Evolutionary conservation across 345 rosid genomes (phyloP), one percentile per base, ranked within the genome.

Genomic region (Eutrema yunnanense): DNA sequence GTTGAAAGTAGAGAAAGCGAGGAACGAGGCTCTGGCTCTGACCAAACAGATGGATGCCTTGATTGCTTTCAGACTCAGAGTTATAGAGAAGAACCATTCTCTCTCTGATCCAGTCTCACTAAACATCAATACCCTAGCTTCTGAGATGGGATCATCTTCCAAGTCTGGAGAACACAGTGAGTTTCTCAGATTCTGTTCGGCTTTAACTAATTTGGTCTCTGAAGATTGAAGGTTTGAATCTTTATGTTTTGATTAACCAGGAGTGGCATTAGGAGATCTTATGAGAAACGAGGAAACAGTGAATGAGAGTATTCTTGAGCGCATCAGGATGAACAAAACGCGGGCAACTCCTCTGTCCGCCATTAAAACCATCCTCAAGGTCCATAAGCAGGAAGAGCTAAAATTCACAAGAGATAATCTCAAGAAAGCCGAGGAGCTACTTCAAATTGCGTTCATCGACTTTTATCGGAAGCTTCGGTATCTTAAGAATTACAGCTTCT

Each of bases 41-140:
- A 4, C 13, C n/a, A 78, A 63, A 57, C 81, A 78, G 41, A 78
- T 78, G 78, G 81, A 78, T 33, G 81, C 78, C 69, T 68, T 87
- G 80, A 82, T 87, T 75, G 96, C 92, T 68, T 84, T 87, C 32
- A 73, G 89, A 67, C 53, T 58, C 3, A 87, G 82, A 80, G 96
- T 89, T 41, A 58, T 4, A 61, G 72, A 42, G 86, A 89, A 75
- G 82, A 84, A 67, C 82, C 84, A 0, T 49, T 43, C 2, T 59
- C 13, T 8, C 38, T 9, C 61, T 51, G 50, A n/a, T 26, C 53
- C 74, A 8, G 64, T 75, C 26, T 61, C 73, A 34, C 63, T 68
- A 43, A 64, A 75, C 34, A 61, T 67, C 34, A 52, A 75, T 27
- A 26, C 64, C 64, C 44, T 68, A 37, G 33, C 33, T 46, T 63